Evolutionary conservation across 495 filamentous ascomycete genomes (phyloP).

Genomic region (Parachaetomium inaequale): DNA sequence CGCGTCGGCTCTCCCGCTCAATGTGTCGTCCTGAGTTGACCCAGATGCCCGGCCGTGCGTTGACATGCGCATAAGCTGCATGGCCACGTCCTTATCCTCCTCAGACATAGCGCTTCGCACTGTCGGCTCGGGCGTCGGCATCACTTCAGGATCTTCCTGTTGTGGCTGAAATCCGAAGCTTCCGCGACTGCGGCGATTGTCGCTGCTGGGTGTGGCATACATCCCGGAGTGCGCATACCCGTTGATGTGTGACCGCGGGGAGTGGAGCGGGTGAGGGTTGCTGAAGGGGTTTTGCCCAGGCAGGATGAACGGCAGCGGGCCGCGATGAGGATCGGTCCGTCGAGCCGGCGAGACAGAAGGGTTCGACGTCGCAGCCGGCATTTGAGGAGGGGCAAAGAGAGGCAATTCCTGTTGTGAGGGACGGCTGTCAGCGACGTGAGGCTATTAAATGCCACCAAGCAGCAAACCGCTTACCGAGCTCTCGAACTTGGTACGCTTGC

Average conservation of each 20-base stretch:
- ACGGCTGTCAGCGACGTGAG: constrained; percentile 16
- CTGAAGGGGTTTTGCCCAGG: constrained; percentile 69
- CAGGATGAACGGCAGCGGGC: constrained; percentile 64
- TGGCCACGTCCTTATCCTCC: constrained; percentile 95
- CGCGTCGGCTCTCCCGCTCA: constrained; percentile 80
- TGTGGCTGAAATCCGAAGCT: constrained; percentile 51
- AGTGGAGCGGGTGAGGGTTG: constrained; percentile 68
- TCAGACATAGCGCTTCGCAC: constrained; percentile 93
- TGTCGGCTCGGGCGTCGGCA: constrained; percentile 90
- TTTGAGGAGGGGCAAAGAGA: constrained; percentile 88
- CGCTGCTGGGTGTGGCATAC: constrained; percentile 56
- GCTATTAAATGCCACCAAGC: not conserved
- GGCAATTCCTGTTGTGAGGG: constrained; percentile 78
- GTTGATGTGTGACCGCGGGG: constrained; percentile 69
- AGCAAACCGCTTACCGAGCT: constrained; percentile 70
- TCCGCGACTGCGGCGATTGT: constrained; percentile 64
- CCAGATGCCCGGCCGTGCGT: constrained; percentile 86
- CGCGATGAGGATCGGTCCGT: constrained; percentile 54
- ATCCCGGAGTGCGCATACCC: constrained; percentile 42
- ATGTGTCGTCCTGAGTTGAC: constrained; percentile 89
- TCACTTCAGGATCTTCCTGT: constrained; percentile 35
- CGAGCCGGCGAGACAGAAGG: constrained; percentile 92
- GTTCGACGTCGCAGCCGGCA: constrained; percentile 80
- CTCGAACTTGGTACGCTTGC: constrained; percentile 95
- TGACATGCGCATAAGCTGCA: constrained; percentile 90